A percentile compares a stretch with the other conserved stretches of the same genome.
Conservation (phyloP, 306 rosid genomes). For the Corylus avellana region DNA sequence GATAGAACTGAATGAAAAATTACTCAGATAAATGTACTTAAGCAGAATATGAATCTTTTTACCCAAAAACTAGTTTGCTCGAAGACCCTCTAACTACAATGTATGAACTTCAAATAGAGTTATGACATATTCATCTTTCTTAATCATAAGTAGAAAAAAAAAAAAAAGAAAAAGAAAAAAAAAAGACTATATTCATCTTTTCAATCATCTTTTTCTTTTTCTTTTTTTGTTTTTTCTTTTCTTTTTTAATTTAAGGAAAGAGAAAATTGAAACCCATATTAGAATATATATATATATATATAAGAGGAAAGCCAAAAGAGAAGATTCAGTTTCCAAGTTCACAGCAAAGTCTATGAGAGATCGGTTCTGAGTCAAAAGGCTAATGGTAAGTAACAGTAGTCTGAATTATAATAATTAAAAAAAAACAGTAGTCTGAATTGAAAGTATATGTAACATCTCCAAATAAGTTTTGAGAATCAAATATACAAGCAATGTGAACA, state of each 20-base stretch:
- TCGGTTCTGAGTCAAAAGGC: not conserved
- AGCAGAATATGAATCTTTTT: not conserved
- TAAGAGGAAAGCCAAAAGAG: not conserved
- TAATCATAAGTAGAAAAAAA: not conserved
- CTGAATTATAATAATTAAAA: not conserved
- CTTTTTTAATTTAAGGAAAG: not conserved
- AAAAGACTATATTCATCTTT: too few species aligned
- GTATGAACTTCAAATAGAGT: not conserved
- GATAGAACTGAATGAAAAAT: not conserved
- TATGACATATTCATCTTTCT: not conserved
- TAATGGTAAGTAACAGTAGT: not conserved
- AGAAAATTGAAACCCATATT: not conserved
- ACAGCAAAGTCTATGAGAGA: not conserved
- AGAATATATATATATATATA: too few species aligned
- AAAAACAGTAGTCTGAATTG: not conserved
- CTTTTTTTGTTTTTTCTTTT: too few species aligned
- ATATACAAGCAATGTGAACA: too few species aligned
- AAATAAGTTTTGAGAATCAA: too few species aligned
- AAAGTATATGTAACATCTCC: too few species aligned
- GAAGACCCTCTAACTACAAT: not conserved
- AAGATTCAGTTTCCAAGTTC: not conserved
- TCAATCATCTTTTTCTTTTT: too few species aligned
- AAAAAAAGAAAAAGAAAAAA: not conserved
- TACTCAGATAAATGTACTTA: not conserved
- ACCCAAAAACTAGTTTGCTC: not conserved